phyloP scores from a whole-genome alignment of 257 asterid genomes.

The Ehretia macrophylla region DNA sequence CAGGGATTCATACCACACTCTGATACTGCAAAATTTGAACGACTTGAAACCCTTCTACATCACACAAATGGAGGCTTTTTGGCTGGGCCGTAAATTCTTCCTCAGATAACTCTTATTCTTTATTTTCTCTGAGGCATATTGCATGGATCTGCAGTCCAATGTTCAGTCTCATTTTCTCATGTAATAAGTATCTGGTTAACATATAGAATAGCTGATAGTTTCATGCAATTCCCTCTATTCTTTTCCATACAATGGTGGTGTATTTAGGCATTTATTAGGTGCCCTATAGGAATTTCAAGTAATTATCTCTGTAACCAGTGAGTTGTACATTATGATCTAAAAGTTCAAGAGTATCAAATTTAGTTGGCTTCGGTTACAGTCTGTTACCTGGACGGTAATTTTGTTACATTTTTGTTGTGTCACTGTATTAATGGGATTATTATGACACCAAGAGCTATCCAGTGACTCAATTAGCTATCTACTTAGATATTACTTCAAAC shows the following conservation, averaged over 20 bases:
- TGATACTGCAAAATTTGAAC: constrained; percentile 13
- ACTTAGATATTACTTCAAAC: too few species aligned
- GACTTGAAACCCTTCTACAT: not conserved
- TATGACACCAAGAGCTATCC: too few species aligned
- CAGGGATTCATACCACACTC: constrained; percentile 49
- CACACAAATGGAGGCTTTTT: not conserved
- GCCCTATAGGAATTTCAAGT: constrained; percentile 6
- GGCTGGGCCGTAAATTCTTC: not conserved
- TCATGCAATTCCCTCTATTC: not conserved
- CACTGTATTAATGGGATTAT: too few species aligned
- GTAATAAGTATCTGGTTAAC: not conserved
- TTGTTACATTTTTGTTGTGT: too few species aligned
- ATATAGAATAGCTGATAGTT: not conserved
- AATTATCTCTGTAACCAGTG: constrained; percentile 11
- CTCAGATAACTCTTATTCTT: not conserved
- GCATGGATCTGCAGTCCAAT: not conserved
- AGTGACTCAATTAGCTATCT: too few species aligned
- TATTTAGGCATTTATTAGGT: too few species aligned
- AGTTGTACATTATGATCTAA: constrained; percentile 26
- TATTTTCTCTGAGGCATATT: not conserved
- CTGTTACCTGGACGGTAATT: too few species aligned
- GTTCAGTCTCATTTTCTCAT: not conserved
- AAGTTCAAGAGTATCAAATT: constrained; percentile 1
- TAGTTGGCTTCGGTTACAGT: too few species aligned
- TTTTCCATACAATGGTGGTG: not conserved